Base-by-base conservation (phyloP, 108 stramenopile species). In the Aureococcus anophagefferens region DNA sequence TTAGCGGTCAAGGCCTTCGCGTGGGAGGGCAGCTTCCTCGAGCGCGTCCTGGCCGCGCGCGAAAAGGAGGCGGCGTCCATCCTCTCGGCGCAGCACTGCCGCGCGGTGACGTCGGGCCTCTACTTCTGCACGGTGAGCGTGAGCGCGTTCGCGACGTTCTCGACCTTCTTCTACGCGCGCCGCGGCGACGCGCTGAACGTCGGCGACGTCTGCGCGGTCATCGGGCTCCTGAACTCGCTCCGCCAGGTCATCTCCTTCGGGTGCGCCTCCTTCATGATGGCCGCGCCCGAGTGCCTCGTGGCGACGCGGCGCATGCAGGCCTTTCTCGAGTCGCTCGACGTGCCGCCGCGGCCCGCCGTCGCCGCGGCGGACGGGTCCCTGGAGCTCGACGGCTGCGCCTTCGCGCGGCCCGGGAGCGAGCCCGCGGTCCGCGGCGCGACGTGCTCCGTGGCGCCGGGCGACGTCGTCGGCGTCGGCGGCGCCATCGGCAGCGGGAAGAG, bases 401-500 rank as follows among this genome's bases (percentile, higher is more conserved):
- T 44, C 40, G 40, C 40, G 40, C 13, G 40, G 40, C 40, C 40
- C 40, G 40, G 9, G 40, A 11, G 9, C 9, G 9, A 44, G 5
- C 65, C 40, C 30, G 51, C 74, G 35, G 25, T 78, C 28, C 66
- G 68, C 45, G 68, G 69, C 37, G 33, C 51, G 33, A 78, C 81
- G 35, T 81, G 88, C 66, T 63, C 80, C 46, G 89, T 96, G 46
- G 66, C 79, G 63, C 66, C 82, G 44, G 94, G 91, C 16, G 83
- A 91, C 35, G 72, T 98, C 30, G 74, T 96, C 18, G 94, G 89
- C 35, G 85, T 96, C 34, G 92, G 95, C 21, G 96, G 97, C 30
- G 78, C 80, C 33, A 95, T 96, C 21, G 95, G 94, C 44, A 70
- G 82, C 67, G 96, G 98, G 33, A 98, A 98, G 74, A 40, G 68